Base-by-base conservation (phyloP, 331 rosid species). In the Malus hybrid region DNA sequence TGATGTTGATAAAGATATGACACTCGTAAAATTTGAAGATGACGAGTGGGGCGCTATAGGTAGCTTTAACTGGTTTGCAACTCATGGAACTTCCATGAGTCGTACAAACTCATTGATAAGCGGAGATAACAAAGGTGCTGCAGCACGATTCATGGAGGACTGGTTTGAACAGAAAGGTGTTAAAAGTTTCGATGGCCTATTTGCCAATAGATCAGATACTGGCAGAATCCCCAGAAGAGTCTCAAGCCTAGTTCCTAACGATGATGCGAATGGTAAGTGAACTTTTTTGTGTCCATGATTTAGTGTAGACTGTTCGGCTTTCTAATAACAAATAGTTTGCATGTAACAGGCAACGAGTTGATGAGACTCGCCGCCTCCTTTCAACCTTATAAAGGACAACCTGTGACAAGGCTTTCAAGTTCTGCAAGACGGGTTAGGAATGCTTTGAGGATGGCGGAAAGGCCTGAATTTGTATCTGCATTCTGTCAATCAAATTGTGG, bases 51-150 rank as follows among this genome's bases (percentile, higher is more conserved):
- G 76, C 1, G 32, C 81, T 22, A 22, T 48, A 5, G 81, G 81
- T 61, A 69, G 65, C 76, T 78, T 78, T 52, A 78, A 78, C 56
- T 78, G 76, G 81, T 78, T 78, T 63, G 81, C 81, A 15, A 78
- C 80, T 69, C 80, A 77, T 39, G 80, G 80, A 69, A 77, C 80
- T 56, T 77, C 80, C 8, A 77, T 77, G 81, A 78, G 81, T 46
- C 81, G 76, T 33, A 78, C 81, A 63, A 78, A 78, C 71, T 78
- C 81, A 0, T 33, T 78, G 44, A 78, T 78, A 46, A 78, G 81
- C 7, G 81, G 81, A 6, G 81, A 78, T 48, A 78, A 78, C 76
- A 78, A 78, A 70, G 81, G 81, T 9, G 81, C 81, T 69, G 81
- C 81, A 1, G 76, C 81, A 1, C 65, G 81, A 27, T 78, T 78